phyloP scores from a whole-genome alignment of 116 monocot species.

The Iris pallida region DNA sequence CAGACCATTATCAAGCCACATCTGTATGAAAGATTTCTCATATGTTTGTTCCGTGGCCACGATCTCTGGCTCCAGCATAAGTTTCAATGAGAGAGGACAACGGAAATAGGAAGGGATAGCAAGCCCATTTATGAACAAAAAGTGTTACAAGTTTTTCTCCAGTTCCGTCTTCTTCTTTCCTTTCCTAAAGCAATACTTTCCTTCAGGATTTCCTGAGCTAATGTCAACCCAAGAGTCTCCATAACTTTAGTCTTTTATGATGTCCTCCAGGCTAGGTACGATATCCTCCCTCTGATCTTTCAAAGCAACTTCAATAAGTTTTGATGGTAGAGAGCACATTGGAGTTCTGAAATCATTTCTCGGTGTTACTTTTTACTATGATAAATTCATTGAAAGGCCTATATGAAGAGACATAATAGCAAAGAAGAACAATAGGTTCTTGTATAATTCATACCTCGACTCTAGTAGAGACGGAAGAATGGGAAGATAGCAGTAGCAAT shows the following conservation, averaged over 20 bases:
- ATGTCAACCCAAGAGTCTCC: slow-evolving; percentile 53
- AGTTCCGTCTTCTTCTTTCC: slow-evolving; percentile 42
- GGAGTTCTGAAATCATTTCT: no score
- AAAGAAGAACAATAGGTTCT: neutral
- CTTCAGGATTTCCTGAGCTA: slow-evolving; percentile 47
- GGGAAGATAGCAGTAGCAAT: slow-evolving; percentile 33
- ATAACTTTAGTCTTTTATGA: slow-evolving; percentile 49
- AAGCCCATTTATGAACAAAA: slow-evolving; percentile 46
- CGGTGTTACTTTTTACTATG: no score
- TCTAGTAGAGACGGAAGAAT: slow-evolving; percentile 19
- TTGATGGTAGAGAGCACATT: slow-evolving; percentile 26
- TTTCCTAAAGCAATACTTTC: slow-evolving; percentile 74
- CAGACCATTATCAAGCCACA: slow-evolving; percentile 78
- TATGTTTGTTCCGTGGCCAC: slow-evolving; percentile 80
- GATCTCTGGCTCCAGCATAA: slow-evolving; percentile 83
- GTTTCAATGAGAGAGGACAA: slow-evolving; percentile 66
- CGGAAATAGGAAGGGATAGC: slow-evolving; percentile 63
- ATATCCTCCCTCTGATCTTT: slow-evolving; percentile 45
- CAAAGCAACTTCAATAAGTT: slow-evolving; percentile 42
- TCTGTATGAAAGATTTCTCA: slow-evolving; percentile 66
- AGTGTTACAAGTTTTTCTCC: slow-evolving; percentile 40
- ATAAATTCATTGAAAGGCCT: no score
- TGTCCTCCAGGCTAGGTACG: slow-evolving; percentile 24
- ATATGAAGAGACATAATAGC: neutral
- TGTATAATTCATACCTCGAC: slow-evolving; percentile 42